Base-by-base conservation (phyloP, 2,329 filamentous ascomycete genomes). In the Aureobasidium zeae region DNA sequence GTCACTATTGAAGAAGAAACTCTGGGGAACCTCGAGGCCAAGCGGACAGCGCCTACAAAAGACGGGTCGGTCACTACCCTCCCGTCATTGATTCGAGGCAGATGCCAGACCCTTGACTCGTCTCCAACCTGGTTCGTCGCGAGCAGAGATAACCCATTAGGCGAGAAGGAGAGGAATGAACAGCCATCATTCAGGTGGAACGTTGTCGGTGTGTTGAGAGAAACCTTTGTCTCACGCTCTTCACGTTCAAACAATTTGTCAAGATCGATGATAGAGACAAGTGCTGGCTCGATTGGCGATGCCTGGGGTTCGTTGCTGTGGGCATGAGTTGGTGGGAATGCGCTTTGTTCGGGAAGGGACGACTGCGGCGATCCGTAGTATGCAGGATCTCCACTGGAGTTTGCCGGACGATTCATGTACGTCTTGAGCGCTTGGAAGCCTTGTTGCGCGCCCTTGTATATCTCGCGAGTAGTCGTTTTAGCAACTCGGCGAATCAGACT, bases 1-100 rank as follows among this genome's bases (percentile, higher is more conserved):
- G 95, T 76, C 44, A 96, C 86, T 43, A 85, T 83, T 3, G 91
- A 86, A 36, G 89, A 83, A 2, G 89, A 96, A 76, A 95, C 83
- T 29, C 91, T 80, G 15, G 86, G 85, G 57, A 94, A 95, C 48
- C 88, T 79, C 6, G 87, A 86, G 22, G 95, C 84, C 22, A 51
- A 6, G 3, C 43, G 34, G 6, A 46, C 37, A 20, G 29, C 22
- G 10, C 36, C 29, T 74, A 73, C 0, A 76, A 71, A 16, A 10
- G 31, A 35, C 6, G 36, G 24, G 17, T 36, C 31, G 2, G 28
- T 33, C 12, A 39, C 29, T 19, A 49, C 51, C 47, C 57, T 62
- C 29, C 67, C 71, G 29, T 72, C 70, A 11, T 64, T 69, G 33
- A 69, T 62, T n/a, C 68, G 63, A 64, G 86, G 75, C 46, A 91